Conservation (phyloP, 257 asterid genomes). For the Capsicum pubescens region DNA sequence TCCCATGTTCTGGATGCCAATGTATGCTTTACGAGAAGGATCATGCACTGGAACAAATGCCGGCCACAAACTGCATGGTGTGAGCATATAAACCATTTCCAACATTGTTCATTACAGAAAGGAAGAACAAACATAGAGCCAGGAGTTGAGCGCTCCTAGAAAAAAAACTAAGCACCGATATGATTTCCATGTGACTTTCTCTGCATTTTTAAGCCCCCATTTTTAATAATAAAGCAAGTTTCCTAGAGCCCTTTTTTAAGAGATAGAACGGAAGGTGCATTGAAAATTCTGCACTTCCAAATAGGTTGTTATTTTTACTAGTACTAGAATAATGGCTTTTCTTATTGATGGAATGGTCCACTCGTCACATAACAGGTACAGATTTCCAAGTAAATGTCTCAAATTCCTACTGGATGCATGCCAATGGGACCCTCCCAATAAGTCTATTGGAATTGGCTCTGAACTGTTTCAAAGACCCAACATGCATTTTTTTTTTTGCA, state of each 20-base stretch:
- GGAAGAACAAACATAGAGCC: slow-evolving; percentile 12
- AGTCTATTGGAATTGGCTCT: too few relatives aligned
- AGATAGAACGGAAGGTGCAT: neutral
- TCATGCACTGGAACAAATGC: slow-evolving; percentile 99
- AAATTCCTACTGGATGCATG: neutral
- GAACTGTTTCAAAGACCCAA: too few relatives aligned
- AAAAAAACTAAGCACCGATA: neutral
- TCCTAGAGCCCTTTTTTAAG: neutral
- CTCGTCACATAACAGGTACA: neutral
- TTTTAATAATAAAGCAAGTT: neutral
- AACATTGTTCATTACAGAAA: neutral
- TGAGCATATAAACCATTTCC: slow-evolving; percentile 29
- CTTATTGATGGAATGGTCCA: slow-evolving; percentile 24
- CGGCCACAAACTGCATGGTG: slow-evolving; percentile 85
- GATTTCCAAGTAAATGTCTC: neutral
- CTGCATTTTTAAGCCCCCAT: neutral
- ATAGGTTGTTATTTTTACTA: neutral
- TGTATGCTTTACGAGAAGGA: slow-evolving; percentile 92
- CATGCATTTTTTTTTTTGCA: too few relatives aligned
- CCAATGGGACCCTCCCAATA: too few relatives aligned
- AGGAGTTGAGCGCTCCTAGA: slow-evolving; percentile 21
- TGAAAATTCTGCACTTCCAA: slow-evolving; percentile 17
- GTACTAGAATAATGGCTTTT: neutral
- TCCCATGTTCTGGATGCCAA: slow-evolving; percentile 98
- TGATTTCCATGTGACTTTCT: neutral